These are phyloP conservation scores for Chlamydomonas reinhardtii DNA, from an alignment of 163 green algal species.

Conservation along the genomic window DNA sequence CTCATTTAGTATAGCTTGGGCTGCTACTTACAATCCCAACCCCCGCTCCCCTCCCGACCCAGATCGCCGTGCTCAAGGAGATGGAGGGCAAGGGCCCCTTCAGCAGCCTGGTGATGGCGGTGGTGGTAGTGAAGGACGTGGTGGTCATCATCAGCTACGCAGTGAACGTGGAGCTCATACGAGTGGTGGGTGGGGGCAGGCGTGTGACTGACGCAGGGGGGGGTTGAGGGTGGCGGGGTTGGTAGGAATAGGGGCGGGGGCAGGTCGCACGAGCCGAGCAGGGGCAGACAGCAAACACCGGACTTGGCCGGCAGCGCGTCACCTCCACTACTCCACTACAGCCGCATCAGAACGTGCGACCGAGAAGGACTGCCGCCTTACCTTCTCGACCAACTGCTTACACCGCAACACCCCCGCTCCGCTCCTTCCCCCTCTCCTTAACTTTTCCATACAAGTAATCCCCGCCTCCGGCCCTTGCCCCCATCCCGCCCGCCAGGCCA, in stretches of 20 bases:
- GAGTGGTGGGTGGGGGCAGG: conserved; percentile 31
- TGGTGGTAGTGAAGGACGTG: conserved; percentile 95
- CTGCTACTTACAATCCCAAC: not conserved
- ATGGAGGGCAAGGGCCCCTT: conserved; percentile 87
- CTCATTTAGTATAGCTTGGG: too few species aligned
- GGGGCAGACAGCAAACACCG: too few species aligned
- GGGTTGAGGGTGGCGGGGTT: not conserved
- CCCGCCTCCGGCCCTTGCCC: too few species aligned
- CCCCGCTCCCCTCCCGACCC: conserved; percentile 8
- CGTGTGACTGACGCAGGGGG: not conserved
- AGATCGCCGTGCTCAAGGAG: conserved; percentile 92
- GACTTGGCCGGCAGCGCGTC: too few species aligned
- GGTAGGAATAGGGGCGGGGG: not conserved
- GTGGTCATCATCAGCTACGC: conserved; percentile 90
- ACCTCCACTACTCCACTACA: too few species aligned
- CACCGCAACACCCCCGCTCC: too few species aligned
- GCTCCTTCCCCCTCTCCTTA: too few species aligned
- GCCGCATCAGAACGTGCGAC: too few species aligned
- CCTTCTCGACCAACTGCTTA: too few species aligned
- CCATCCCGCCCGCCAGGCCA: not conserved
- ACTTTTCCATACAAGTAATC: too few species aligned
- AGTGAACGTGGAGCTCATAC: conserved; percentile 85
- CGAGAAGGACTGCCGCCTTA: too few species aligned
- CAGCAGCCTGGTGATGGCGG: conserved; percentile 84
- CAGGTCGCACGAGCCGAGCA: too few species aligned